phyloP scores from a whole-genome alignment of 345 rosid genomes.

The Pistacia vera region DNA sequence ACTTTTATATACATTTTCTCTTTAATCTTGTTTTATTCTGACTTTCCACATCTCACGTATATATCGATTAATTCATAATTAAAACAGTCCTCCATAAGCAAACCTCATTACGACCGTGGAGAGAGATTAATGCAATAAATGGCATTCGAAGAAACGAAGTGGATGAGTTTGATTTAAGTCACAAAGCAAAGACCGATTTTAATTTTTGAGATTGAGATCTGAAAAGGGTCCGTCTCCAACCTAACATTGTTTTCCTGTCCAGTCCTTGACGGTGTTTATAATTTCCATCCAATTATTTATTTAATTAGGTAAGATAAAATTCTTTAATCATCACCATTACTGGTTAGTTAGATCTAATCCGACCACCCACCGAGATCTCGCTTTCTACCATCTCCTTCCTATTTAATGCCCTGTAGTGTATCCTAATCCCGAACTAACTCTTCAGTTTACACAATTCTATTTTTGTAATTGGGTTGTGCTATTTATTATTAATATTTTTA shows the following conservation, averaged over 20 bases:
- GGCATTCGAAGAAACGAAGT: background rate
- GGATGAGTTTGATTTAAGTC: slow-evolving; percentile 1
- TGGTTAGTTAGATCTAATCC: background rate
- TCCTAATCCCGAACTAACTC: background rate
- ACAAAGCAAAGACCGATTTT: background rate
- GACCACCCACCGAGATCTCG: slow-evolving; percentile 12
- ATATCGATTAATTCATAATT: no score
- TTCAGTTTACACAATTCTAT: no score
- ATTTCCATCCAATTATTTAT: background rate
- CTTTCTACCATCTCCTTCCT: background rate
- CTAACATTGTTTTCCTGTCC: background rate
- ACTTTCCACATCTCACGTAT: no score
- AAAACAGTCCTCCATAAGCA: no score
- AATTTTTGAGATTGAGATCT: background rate
- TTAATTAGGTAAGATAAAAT: background rate
- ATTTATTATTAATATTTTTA: no score
- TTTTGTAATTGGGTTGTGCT: no score
- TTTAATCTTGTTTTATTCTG: no score
- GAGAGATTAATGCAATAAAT: no score
- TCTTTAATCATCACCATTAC: background rate
- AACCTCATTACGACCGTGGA: no score
- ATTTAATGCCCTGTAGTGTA: background rate
- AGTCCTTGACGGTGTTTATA: background rate
- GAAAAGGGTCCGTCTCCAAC: background rate
- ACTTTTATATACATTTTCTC: no score